phyloP scores from a whole-genome alignment of 768 basidiomycete species.

The Piloderma croceum region DNA sequence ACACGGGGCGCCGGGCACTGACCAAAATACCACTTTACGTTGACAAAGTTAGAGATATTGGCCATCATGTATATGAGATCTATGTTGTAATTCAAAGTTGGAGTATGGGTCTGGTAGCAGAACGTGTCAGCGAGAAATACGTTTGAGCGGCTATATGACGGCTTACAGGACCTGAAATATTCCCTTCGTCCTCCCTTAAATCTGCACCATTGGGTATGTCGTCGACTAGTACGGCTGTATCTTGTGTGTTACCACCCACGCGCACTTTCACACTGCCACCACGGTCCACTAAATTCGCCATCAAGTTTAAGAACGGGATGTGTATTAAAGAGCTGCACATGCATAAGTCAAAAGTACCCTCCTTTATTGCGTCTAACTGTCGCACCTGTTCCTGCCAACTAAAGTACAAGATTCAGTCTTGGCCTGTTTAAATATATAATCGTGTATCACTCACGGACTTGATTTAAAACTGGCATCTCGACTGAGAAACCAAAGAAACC shows the following conservation, averaged over 20 bases:
- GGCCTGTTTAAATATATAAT: too few relatives aligned
- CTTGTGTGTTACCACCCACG: conserved; percentile 79
- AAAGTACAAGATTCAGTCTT: too few relatives aligned
- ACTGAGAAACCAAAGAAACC: conserved; percentile 53
- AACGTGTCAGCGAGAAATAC: too few relatives aligned
- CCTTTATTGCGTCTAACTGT: conserved; percentile 11
- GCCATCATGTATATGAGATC: conserved; percentile 64
- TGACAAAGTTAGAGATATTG: conserved; percentile 53
- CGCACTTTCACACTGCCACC: conserved; percentile 58
- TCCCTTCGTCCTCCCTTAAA: too few relatives aligned
- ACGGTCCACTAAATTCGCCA: conserved; percentile 62
- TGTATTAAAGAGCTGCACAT: conserved; percentile 40
- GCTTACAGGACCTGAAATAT: conserved; percentile 14
- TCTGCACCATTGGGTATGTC: too few relatives aligned
- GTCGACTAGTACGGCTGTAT: too few relatives aligned
- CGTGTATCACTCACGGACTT: conserved; percentile 39
- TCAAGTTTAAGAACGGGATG: conserved; percentile 72
- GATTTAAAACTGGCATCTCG: conserved; percentile 57
- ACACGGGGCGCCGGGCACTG: neutral
- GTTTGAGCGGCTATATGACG: too few relatives aligned
- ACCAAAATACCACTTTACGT: conserved; percentile 63
- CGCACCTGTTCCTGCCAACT: conserved; percentile 53
- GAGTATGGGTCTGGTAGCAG: conserved; percentile 59
- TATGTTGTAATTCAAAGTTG: conserved; percentile 55
- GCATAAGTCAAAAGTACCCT: conserved; percentile 9